Evolutionary conservation across 768 basidiomycete species (phyloP), one percentile per base, ranked within the genome.

Genomic region (Psilocybe sp.): DNA sequence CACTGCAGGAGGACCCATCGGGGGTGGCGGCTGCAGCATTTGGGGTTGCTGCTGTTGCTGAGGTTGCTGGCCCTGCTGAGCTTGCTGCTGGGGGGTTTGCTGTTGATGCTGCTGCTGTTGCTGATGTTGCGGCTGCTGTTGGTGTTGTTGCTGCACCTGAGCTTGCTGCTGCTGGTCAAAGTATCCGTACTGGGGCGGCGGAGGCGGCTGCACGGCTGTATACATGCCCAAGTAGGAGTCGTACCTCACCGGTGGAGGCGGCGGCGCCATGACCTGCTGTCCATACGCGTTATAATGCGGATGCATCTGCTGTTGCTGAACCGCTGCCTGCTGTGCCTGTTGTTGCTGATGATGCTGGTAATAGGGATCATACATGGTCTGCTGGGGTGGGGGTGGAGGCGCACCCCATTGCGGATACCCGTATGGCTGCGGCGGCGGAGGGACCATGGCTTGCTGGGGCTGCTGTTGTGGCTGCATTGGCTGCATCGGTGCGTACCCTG

Each of bases 101-200:
- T 52, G 51, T 28, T 50, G 58, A 13, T 52, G 62, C 9, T 48
- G 51, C 47, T 54, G 59, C 20, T 58, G 63, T 40, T 63, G 64
- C 11, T 65, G 67, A 33, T 59, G 58, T 19, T 63, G 65, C 28
- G 58, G 66, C 11, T 62, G 60, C 31, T 63, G 65, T 12, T 61
- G 57, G 6, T 64, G 68, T 18, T 53, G 65, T 2, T 62, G 65
- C 28, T 59, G 66, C 11, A 61, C 60, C 31, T 63, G 65, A 13
- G 62, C 56, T 9, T 64, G 68, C 16, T 53, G 65, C 2, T 62
- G 64, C 33, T 65, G 67, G 18, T 65, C 65, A 49, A 64, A 65
- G 41, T 62, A 60, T 19, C 49, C 49, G 52, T 62, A 62, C 18
- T 64, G 62, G 19, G 52, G 51, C 35, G 58, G 62, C 28, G 62